Evolutionary conservation across 805 yeast species (phyloP).

Genomic region (Ogataea pilisensis): DNA sequence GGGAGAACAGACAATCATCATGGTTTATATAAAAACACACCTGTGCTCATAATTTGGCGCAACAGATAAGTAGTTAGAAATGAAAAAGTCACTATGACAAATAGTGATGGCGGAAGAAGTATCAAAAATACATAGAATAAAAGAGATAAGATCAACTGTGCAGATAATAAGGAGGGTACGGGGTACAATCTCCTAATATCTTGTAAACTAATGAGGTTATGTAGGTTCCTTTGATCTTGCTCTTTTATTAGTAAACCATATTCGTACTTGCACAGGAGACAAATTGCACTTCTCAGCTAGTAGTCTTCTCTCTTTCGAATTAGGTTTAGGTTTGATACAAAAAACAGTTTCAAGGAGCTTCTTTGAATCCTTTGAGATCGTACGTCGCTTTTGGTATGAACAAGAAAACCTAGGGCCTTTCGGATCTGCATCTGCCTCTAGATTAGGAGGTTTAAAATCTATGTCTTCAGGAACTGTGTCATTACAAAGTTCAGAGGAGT

Average conservation of each 20-base stretch:
- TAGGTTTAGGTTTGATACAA: slow-evolving; percentile 7
- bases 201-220: too few relatives aligned
- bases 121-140: too few relatives aligned
- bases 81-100: too few relatives aligned
- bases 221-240: slow-evolving; percentile 4
- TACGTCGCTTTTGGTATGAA: background rate
- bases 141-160: too few relatives aligned
- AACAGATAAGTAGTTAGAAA: too few relatives aligned
- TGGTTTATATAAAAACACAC: too few relatives aligned
- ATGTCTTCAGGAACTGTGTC: background rate
- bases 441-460: too few relatives aligned
- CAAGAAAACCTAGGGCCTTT: too few relatives aligned
- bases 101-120: background rate
- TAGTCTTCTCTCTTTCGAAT: slow-evolving; percentile 9
- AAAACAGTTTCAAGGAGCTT: slow-evolving; percentile 6
- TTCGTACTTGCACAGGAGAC: slow-evolving; percentile 9
- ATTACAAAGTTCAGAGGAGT: background rate
- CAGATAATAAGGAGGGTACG: background rate
- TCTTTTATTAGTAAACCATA: slow-evolving; percentile 17
- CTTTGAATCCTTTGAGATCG: slow-evolving; percentile 3
- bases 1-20: too few relatives aligned
- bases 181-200: too few relatives aligned
- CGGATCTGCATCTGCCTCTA: too few relatives aligned
- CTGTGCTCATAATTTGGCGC: too few relatives aligned
- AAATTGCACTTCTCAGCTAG: slow-evolving; percentile 10